Evolutionary conservation across 2,329 filamentous ascomycete genomes (phyloP).

Genomic region (Colletotrichum tabaci): DNA sequence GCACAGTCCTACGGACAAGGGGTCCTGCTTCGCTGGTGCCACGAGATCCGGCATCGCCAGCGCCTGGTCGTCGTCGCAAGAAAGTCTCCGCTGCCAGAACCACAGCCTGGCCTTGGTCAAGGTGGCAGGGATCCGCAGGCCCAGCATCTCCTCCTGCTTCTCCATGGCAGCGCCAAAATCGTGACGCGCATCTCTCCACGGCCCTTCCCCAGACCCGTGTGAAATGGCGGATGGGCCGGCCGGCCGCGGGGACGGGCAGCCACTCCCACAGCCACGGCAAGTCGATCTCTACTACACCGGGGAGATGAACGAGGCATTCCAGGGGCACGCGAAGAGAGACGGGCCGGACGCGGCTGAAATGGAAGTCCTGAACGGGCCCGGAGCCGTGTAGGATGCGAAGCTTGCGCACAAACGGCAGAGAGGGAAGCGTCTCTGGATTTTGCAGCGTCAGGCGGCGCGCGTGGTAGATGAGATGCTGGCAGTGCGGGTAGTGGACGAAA

Average conservation of each 20-base stretch:
- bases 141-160: not conserved
- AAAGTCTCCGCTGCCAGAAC: not conserved
- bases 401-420: too few species aligned
- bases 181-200: not conserved
- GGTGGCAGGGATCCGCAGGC: not conserved
- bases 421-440: too few species aligned
- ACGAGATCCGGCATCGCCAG: not conserved
- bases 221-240: not conserved
- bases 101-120: not conserved
- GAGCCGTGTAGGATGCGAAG: too few species aligned
- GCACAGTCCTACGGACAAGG: not conserved
- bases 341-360: too few species aligned
- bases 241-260: not conserved
- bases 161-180: not conserved
- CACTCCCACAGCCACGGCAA: slow-evolving; percentile 41
- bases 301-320: too few species aligned
- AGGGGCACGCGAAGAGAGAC: too few species aligned
- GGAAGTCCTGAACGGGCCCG: too few species aligned
- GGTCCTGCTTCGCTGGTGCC: not conserved
- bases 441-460: too few species aligned
- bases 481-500: too few species aligned
- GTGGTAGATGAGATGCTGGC: too few species aligned
- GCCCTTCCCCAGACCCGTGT: not conserved
- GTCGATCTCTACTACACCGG: too few species aligned
- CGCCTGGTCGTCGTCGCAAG: not conserved